Conservation (phyloP, 371 early-diverging fungal species). For the Smittium culicis region DNA sequence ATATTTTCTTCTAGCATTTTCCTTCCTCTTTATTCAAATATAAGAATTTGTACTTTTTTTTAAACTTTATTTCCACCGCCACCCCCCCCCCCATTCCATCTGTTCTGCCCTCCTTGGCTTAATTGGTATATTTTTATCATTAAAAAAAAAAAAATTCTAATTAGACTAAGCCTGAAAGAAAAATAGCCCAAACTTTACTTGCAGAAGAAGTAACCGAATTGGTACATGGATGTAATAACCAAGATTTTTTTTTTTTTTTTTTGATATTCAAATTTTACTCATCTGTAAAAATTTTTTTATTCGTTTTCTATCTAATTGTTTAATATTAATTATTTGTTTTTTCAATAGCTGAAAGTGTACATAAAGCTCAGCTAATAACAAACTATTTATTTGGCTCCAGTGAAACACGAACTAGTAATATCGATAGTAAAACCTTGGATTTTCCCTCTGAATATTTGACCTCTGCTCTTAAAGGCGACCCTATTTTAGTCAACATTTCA, state of each 20-base stretch:
- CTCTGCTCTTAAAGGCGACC: slow-evolving; percentile 54
- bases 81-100: no score
- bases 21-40: background rate
- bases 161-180: slow-evolving; percentile 43
- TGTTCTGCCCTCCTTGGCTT: no score
- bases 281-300: no score
- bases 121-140: no score
- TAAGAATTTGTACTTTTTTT: slow-evolving; percentile 4
- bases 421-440: background rate
- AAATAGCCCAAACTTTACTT: slow-evolving; percentile 55
- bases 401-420: background rate
- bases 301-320: no score
- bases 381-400: slow-evolving; percentile 1
- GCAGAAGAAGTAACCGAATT: slow-evolving; percentile 78
- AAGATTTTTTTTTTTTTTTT: no score
- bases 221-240: slow-evolving; percentile 86
- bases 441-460: slow-evolving; percentile 43
- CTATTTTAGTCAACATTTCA: slow-evolving; percentile 37
- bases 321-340: no score
- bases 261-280: no score
- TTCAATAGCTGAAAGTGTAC: slow-evolving; percentile 30
- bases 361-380: slow-evolving; percentile 14
- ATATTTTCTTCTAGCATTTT: background rate
- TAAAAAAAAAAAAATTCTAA: no score
- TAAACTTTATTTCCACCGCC: background rate